A percentile compares a stretch with the other conserved stretches of the same genome.
Conservation (phyloP, 345 rosid genomes). For the Arabidopsis suecica region DNA sequence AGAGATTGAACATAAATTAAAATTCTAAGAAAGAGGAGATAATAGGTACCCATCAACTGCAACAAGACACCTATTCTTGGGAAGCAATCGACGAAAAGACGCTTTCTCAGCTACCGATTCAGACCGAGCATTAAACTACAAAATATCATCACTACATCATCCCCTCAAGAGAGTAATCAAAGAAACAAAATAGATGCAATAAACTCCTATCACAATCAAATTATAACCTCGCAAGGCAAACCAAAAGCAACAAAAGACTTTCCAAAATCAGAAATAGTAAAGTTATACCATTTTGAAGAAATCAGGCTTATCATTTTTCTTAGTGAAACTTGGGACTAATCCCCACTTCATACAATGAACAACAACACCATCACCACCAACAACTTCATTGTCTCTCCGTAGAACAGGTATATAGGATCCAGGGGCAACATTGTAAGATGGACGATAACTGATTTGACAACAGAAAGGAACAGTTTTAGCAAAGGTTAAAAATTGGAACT, state of each 20-base stretch:
- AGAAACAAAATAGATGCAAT: not conserved
- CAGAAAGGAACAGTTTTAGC: not conserved
- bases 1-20: not conserved
- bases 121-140: constrained; percentile 94
- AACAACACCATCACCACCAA: constrained; percentile 50
- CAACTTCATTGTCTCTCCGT: constrained; percentile 57
- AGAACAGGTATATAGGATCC: constrained; percentile 74
- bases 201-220: not conserved
- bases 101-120: constrained; percentile 82
- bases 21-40: not conserved
- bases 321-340: constrained; percentile 77
- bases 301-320: constrained; percentile 80
- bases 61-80: constrained; percentile 78
- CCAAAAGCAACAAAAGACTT: not conserved
- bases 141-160: not conserved
- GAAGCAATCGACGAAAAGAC: constrained; percentile 88
- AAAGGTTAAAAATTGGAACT: not conserved
- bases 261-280: not conserved
- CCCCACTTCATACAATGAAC: constrained; percentile 96
- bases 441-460: constrained; percentile 64
- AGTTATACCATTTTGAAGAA: constrained; percentile 75
- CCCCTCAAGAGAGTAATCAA: not conserved
- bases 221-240: not conserved
- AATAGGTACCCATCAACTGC: constrained; percentile 79
- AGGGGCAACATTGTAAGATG: constrained; percentile 76